Evolutionary conservation across 768 basidiomycete species (phyloP).

Genomic region (Macrolepiota albuminosa): DNA sequence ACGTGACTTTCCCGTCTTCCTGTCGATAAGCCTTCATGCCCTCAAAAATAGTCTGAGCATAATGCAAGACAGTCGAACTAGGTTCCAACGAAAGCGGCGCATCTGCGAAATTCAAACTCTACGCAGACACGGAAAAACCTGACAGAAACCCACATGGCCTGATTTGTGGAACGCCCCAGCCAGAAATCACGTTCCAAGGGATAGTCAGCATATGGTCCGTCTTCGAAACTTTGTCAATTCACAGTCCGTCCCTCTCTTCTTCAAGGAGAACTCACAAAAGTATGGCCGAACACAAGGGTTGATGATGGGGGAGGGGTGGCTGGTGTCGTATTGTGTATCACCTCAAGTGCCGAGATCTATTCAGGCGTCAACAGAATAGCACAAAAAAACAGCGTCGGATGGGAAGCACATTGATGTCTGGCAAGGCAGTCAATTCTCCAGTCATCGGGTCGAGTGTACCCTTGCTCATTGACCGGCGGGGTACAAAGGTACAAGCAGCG

Average conservation of each 20-base stretch:
- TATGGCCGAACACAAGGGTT: slow-evolving; percentile 77
- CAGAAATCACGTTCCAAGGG: slow-evolving; percentile 65
- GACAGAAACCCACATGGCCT: slow-evolving; percentile 57
- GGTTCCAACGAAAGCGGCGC: slow-evolving; percentile 73
- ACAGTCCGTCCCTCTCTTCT: slow-evolving; percentile 1
- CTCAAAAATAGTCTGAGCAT: slow-evolving; percentile 89
- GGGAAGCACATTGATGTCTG: slow-evolving; percentile 30
- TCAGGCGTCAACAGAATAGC: background rate
- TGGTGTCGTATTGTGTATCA: slow-evolving; percentile 46
- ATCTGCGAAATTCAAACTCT: slow-evolving; percentile 35
- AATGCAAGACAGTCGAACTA: slow-evolving; percentile 81
- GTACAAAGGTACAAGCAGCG: background rate
- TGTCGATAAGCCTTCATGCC: slow-evolving; percentile 93
- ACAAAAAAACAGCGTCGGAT: background rate
- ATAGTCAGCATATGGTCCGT: slow-evolving; percentile 86
- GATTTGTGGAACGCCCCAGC: slow-evolving; percentile 84
- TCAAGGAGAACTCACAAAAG: slow-evolving; percentile 53
- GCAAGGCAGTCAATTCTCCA: slow-evolving; percentile 20
- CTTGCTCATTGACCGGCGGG: slow-evolving; percentile 11
- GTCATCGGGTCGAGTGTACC: slow-evolving; percentile 13
- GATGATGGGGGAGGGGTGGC: slow-evolving; percentile 60
- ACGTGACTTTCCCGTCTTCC: slow-evolving; percentile 61
- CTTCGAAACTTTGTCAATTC: slow-evolving; percentile 27
- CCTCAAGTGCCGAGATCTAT: slow-evolving; percentile 50
- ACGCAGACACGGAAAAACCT: slow-evolving; percentile 4